Percentiles rank a stretch among this genome's conserved stretches.
Conservation (phyloP, 345 rosid genomes). For the Alliaria petiolata region DNA sequence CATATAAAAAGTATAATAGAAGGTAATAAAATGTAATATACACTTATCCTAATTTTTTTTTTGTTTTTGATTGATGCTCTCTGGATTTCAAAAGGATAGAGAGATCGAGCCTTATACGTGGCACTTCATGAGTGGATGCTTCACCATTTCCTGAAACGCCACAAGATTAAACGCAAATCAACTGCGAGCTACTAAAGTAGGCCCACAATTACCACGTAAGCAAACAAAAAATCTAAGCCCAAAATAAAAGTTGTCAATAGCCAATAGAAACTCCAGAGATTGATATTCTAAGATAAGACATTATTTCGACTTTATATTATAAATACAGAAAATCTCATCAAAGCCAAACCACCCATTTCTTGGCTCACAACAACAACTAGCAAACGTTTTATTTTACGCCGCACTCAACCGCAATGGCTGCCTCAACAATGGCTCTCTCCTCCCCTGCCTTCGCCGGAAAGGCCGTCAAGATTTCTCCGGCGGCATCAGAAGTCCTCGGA, state of each 20-base stretch:
- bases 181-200: neutral
- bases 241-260: neutral
- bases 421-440: slow-evolving; percentile 72
- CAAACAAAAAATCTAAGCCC: slow-evolving; percentile 13
- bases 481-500: slow-evolving; percentile 39
- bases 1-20: neutral
- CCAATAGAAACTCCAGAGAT: slow-evolving; percentile 20
- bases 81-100: slow-evolving; percentile 17
- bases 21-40: neutral
- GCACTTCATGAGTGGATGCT: slow-evolving; percentile 11
- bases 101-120: slow-evolving; percentile 7
- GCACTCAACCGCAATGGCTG: slow-evolving; percentile 43
- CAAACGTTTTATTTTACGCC: slow-evolving; percentile 20
- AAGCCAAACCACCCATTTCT: slow-evolving; percentile 28
- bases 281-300: slow-evolving; percentile 25
- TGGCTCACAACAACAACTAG: slow-evolving; percentile 12
- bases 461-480: slow-evolving; percentile 49
- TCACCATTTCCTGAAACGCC: neutral
- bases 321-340: neutral
- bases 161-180: slow-evolving; percentile 4
- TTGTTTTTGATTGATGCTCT: neutral
- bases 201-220: slow-evolving; percentile 14
- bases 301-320: neutral
- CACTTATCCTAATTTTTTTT: neutral
- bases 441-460: slow-evolving; percentile 61